Conservation (phyloP, 495 filamentous ascomycete genomes). For the Neurospora sp. region DNA sequence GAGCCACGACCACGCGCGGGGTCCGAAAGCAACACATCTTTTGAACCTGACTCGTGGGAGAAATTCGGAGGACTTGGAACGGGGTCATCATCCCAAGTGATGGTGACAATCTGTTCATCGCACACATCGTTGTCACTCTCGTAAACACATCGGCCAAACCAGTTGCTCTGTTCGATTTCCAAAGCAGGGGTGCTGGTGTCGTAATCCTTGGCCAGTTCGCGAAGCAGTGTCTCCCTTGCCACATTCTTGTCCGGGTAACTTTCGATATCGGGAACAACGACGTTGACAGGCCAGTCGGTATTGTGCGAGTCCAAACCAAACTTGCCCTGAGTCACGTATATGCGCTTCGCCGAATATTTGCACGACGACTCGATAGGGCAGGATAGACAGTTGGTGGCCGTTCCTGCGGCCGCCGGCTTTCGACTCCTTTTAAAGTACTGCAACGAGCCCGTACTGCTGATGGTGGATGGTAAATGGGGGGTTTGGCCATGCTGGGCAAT, state of each 20-base stretch:
- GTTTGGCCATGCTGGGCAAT: constrained; percentile 19
- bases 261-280: constrained; percentile 87
- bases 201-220: constrained; percentile 60
- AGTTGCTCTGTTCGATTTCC: constrained; percentile 52
- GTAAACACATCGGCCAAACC: constrained; percentile 93
- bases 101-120: constrained; percentile 82
- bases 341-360: constrained; percentile 69
- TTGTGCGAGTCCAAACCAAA: constrained; percentile 43
- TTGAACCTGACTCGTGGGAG: neutral
- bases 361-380: constrained; percentile 65
- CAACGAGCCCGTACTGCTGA: constrained; percentile 62
- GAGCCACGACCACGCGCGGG: constrained; percentile 41
- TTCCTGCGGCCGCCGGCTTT: constrained; percentile 64
- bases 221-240: constrained; percentile 31
- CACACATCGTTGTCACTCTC: constrained; percentile 85
- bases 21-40: neutral
- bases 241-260: constrained; percentile 41
- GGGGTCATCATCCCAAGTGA: constrained; percentile 69
- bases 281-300: constrained; percentile 70
- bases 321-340: constrained; percentile 53
- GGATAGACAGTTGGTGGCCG: constrained; percentile 78
- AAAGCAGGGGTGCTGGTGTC: constrained; percentile 34
- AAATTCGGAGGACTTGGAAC: constrained; percentile 7
- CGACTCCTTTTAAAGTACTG: constrained; percentile 60
- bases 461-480: constrained; percentile 61